These are phyloP conservation scores for Aspergillus indologenus DNA, from an alignment of 495 filamentous ascomycete species.

Conservation along the genomic window DNA sequence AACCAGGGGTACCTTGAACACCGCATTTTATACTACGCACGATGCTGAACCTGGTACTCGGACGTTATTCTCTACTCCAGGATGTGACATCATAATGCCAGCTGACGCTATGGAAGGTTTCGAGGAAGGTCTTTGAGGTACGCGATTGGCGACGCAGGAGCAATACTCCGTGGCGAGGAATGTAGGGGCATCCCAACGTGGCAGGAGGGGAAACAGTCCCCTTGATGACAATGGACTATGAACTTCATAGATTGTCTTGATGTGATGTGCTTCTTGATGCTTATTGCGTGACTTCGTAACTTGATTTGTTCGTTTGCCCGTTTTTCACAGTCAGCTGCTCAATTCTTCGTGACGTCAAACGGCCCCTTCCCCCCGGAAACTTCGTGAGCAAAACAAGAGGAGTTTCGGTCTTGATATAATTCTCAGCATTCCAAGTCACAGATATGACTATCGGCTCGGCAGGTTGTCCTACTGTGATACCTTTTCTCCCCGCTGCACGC, in stretches of 20 bases:
- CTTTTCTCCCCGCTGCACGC: background rate
- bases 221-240: background rate
- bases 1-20: background rate
- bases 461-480: background rate
- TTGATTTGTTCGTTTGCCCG: background rate
- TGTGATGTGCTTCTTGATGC: too few relatives aligned
- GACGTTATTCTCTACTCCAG: background rate
- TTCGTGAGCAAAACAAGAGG: background rate
- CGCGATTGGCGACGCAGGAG: background rate
- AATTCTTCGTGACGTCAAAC: background rate
- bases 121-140: background rate
- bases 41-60: background rate
- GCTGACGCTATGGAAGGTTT: background rate
- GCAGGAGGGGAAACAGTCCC: background rate
- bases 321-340: background rate
- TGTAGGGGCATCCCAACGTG: background rate
- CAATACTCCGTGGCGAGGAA: background rate
- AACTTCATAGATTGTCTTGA: too few relatives aligned
- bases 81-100: background rate
- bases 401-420: background rate
- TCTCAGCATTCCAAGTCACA: background rate
- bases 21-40: background rate
- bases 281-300: too few relatives aligned
- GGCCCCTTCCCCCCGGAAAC: background rate
- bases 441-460: background rate